Evolutionary conservation across 1,284 basidiomycete genomes (phyloP).

Genomic region (Ceratobasidium sp.): DNA sequence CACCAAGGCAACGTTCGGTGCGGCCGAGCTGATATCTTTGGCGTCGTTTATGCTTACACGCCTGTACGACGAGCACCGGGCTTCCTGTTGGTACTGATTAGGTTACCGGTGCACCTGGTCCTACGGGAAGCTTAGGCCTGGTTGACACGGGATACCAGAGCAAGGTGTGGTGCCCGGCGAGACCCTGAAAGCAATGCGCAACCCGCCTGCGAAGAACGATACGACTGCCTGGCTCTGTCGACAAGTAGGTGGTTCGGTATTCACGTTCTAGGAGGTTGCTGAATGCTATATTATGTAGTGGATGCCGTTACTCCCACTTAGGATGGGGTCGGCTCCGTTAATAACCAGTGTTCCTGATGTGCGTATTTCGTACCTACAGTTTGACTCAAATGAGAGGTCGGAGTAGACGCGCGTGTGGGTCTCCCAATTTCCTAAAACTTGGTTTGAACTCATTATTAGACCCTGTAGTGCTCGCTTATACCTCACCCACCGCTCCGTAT

Average conservation of each 20-base stretch:
- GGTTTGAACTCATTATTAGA: no score
- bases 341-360: conserved; percentile 72
- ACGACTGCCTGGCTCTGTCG: conserved; percentile 68
- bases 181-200: conserved; percentile 63
- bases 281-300: conserved; percentile 57
- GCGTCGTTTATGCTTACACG: conserved; percentile 74
- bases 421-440: neutral
- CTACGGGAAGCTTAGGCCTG: conserved; percentile 73
- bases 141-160: conserved; percentile 66
- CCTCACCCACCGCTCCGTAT: conserved; percentile 67
- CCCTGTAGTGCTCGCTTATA: conserved; percentile 66
- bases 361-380: conserved; percentile 73
- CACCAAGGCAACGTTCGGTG: conserved; percentile 32
- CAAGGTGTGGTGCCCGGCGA: conserved; percentile 65
- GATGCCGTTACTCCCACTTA: conserved; percentile 64
- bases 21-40: conserved; percentile 52
- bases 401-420: conserved; percentile 71
- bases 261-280: conserved; percentile 1
- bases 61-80: conserved; percentile 69
- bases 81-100: conserved; percentile 62
- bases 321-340: conserved; percentile 60
- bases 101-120: no score
- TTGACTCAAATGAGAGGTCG: conserved; percentile 73
- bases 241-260: conserved; percentile 62
- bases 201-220: conserved; percentile 53